Base-by-base conservation (phyloP, 805 yeast species). In the Saturnispora zaruensis region DNA sequence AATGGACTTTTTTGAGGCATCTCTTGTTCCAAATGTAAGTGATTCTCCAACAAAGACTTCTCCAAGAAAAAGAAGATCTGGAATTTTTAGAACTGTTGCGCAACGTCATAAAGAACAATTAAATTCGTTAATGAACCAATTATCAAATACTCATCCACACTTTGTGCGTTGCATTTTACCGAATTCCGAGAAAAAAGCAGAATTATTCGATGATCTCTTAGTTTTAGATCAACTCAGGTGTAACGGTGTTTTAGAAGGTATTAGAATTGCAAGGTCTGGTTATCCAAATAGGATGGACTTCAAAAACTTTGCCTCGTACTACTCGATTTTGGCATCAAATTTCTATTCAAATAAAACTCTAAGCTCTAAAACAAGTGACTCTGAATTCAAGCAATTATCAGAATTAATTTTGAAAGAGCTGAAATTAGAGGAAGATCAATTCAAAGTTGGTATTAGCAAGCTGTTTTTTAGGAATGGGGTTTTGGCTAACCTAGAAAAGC, bases 161-260 rank as follows among this genome's bases (percentile, higher is more conserved):
- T 93, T 93, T 63, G 97, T 93, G 23, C 79, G 99, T 58, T 93
- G 99, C 65, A 93, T 93, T 44, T 71, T 93, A 43, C 99, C 99
- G 6, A 93, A 93, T 62, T 78, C 79, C 52, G 71, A 76, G 42
- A 90, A 91, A 62, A 73, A 73, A 46, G 80, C 96, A 0, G 78
- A 77, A 41, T 69, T 72, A 36, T 85, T 93, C 59, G 88, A 87
- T 58, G 87, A 84, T 57, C 69, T 68, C 28, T 69, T 93, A 23
- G 95, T 93, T 6, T 70, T 93, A 42, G 91, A 86, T 47, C 99
- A 93, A 67, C 72, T 93, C 54, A 75, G 96, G 55, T 93, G 98
- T 62, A 93, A 93, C 62, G 99, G 99, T 76, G 99, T 93, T 14
- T 69, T 93, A 46, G 99, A 93, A 72, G 99, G 99, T 53, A 93